A percentile compares a stretch with the other conserved stretches of the same genome.
Conservation (phyloP, 306 rosid genomes). For the Cucurbita maxima region DNA sequence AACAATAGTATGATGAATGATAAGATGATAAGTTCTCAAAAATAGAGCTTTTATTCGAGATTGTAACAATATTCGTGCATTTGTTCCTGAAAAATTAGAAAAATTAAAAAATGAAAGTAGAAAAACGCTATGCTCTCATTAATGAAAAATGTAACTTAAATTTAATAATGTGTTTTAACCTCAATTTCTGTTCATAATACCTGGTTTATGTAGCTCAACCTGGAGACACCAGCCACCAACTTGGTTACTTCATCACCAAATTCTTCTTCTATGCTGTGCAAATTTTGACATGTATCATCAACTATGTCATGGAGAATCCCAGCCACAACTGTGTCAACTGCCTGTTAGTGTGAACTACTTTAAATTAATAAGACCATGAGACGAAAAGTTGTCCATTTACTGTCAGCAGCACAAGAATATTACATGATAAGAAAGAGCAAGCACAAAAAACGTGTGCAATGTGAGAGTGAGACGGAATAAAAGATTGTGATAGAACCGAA, state of each 20-base stretch:
- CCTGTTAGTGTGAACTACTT: constrained; percentile 37
- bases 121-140: background rate
- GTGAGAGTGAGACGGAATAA: background rate
- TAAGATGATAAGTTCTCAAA: too few species aligned
- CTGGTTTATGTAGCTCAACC: constrained; percentile 87
- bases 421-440: background rate
- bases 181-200: constrained; percentile 21
- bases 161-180: background rate
- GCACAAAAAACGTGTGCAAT: background rate
- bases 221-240: constrained; percentile 87
- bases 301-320: constrained; percentile 93
- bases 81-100: background rate
- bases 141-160: background rate
- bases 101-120: background rate
- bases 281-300: constrained; percentile 68
- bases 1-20: too few species aligned
- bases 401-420: background rate
- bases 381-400: background rate
- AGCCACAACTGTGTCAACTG: constrained; percentile 83
- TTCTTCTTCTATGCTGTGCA: constrained; percentile 49
- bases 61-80: background rate
- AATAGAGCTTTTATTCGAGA: too few species aligned
- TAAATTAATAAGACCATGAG: constrained; percentile 5
- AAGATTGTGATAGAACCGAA: background rate
- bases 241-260: constrained; percentile 76